Conservation (phyloP, 2,329 filamentous ascomycete species). For the Rutstroemia sp. region DNA sequence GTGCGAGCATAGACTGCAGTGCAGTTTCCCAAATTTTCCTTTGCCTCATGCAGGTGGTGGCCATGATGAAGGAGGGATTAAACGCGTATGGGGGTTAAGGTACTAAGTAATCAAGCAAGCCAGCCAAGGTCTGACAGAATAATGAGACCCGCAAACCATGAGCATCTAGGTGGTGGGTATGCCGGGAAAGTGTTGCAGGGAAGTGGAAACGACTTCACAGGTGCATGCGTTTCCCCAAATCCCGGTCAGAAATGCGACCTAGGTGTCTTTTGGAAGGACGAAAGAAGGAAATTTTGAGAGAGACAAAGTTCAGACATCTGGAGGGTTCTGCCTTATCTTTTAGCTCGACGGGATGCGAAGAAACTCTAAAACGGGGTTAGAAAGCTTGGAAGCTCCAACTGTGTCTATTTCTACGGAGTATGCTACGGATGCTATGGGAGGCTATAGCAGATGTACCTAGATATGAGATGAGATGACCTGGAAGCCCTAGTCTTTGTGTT, state of each 20-base stretch:
- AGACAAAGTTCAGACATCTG: too few relatives aligned
- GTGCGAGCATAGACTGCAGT: too few relatives aligned
- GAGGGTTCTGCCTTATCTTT: too few relatives aligned
- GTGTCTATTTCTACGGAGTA: too few relatives aligned
- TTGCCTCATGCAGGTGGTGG: slow-evolving; percentile 2
- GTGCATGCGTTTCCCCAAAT: not conserved
- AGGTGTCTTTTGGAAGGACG: too few relatives aligned
- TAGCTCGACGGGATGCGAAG: too few relatives aligned
- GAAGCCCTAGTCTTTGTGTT: not conserved
- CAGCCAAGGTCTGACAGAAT: slow-evolving; percentile 1
- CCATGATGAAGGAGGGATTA: not conserved
- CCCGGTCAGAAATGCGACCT: not conserved
- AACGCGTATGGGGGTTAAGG: not conserved
- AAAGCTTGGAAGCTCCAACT: too few relatives aligned
- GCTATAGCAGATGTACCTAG: too few relatives aligned
- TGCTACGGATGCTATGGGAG: too few relatives aligned
- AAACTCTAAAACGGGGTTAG: too few relatives aligned
- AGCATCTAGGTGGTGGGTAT: not conserved
- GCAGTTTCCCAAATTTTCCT: not conserved
- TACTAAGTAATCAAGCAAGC: not conserved
- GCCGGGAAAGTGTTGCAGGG: slow-evolving; percentile 4
- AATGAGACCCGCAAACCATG: not conserved
- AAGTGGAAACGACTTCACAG: slow-evolving; percentile 6
- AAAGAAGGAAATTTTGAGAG: too few relatives aligned
- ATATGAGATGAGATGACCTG: too few relatives aligned